Base-by-base conservation (phyloP, 257 asterid genomes). In the Perilla frutescens region DNA sequence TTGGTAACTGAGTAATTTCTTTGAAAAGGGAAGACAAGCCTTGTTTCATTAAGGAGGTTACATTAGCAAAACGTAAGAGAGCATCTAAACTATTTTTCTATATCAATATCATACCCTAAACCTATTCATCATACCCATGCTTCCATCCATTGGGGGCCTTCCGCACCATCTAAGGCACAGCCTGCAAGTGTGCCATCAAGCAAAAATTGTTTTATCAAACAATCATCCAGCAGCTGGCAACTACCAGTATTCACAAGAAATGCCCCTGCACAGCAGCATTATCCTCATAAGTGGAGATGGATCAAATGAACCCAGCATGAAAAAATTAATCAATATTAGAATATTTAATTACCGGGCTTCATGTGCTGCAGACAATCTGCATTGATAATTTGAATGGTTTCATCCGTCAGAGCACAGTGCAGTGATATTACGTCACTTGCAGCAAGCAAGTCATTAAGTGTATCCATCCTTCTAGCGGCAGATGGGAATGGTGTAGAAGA, bases 131-230 rank as follows among this genome's bases (percentile, higher is more conserved):
- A 89, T 95, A 95, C 99, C 99, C 99, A 96, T 81, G 99, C 99
- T 88, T 96, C 99, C 99, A 96, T 96, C 99, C 99, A 96, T 79
- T 96, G 99, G 54, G 99, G 99, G 79, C 99, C 99, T 85, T 96
- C 99, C 74, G 97, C 98, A 72, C 99, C 99, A 83, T 96, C 99
- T 70, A 96, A 83, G 72, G 99, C 99, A 80, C 98, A 92, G 51
- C 98, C 99, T 41, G 98, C 98, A 57, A 96, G 87, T 20, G 91
- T 88, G 70, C 97, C 99, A 73, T 96, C 99, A 60, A 96, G 92
- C 85, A 96, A 71, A 71, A 92, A 96, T 83, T 96, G 99, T 80
- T 96, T 96, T 81, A 96, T 94, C 39, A 97, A 96, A 87, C 99
- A 96, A 77, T 96, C 99, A 78, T 96, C 99, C 84, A 96, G 76